Percentiles rank a stretch among this genome's conserved stretches.
These are phyloP conservation scores for Puccinia novopanici DNA, from an alignment of 1,284 basidiomycete species.

Conservation along the genomic window DNA sequence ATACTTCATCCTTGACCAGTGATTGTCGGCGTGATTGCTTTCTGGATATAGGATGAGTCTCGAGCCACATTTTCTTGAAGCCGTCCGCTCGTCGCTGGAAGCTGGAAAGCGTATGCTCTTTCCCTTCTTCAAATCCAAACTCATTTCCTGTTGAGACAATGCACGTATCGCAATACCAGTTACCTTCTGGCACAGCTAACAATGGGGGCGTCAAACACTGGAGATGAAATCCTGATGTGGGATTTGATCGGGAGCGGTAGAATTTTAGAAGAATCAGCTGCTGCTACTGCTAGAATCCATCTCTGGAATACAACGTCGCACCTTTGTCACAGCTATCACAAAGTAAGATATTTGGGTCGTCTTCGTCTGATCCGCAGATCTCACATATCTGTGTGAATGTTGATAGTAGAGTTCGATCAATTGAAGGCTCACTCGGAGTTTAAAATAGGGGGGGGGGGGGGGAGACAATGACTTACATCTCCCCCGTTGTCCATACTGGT, in stretches of 20 bases:
- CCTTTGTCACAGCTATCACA: slow-evolving; percentile 95
- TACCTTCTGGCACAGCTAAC: slow-evolving; percentile 75
- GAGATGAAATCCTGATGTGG: slow-evolving; percentile 74
- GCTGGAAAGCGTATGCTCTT: slow-evolving; percentile 87
- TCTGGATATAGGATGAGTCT: slow-evolving; percentile 37
- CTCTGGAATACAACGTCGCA: background rate
- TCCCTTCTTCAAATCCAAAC: slow-evolving; percentile 97
- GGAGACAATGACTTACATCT: slow-evolving; percentile 31
- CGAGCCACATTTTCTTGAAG: slow-evolving; percentile 81
- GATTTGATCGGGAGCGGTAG: background rate
- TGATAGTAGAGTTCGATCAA: background rate
- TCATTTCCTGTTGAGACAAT: slow-evolving; percentile 92
- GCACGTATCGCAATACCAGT: slow-evolving; percentile 93
- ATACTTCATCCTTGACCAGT: slow-evolving; percentile 52
- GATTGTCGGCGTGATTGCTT: slow-evolving; percentile 47
- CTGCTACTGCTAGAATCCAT: background rate
- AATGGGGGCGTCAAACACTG: slow-evolving; percentile 93
- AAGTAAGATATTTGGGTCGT: slow-evolving; percentile 84
- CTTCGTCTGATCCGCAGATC: slow-evolving; percentile 80
- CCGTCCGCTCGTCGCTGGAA: slow-evolving; percentile 88
- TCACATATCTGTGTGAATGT: slow-evolving; percentile 70
- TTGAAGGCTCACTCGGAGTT: background rate
- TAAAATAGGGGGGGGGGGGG: background rate
- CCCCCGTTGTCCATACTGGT: slow-evolving; percentile 37
- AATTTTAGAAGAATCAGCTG: background rate